Evolutionary conservation across 1,284 basidiomycete genomes (phyloP), one percentile per base, ranked within the genome.

Genomic region (Gymnopus androsaceus): DNA sequence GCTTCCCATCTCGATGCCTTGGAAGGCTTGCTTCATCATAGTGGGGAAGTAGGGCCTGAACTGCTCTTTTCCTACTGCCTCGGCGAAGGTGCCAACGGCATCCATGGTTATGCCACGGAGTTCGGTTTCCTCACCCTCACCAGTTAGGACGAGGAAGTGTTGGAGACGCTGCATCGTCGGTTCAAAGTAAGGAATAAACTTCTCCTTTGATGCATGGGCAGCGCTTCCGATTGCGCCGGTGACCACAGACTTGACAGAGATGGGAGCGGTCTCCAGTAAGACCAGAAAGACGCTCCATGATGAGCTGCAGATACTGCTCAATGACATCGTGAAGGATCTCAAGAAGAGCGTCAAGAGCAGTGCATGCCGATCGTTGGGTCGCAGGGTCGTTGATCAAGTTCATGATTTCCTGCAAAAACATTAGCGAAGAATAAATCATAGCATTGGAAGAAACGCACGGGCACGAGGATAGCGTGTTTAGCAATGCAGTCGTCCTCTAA

Each of bases 81-180:
- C 97, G 33, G 96, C 94, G 64, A 99, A 94, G 0, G 97, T 99
- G 47, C 97, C 97, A 61, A 98, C 89, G 34, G 97, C 95, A 75
- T 99, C 97, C 84, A 97, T 98, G 25, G 96, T 91, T 69, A 98
- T 97, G 41, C 97, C 97, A 59, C 97, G 92, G 41, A 99, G 84
- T 67, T 99, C 95, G 63, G 87, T 88, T 69, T 95, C 94, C 68
- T 94, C 92, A 41, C 90, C 92, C 65, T 94, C 93, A 36, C 83
- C 86, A 38, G 85, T 85, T 53, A 94, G 85, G 41, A 92, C 80
- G 49, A 92, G 82, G 75, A 99, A 92, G 64, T 92, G 92, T 62
- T 91, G 86, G 64, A 99, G 84, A 58, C 88, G 88, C 63, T 85
- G 80, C 88, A 99, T 96, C 55, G 93, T 95, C 44, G 91, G 88